A percentile compares a stretch with the other conserved stretches of the same genome.
Evolutionary conservation across 140 eudicot genomes (phyloP).

Genomic region (Senecio squalidus): DNA sequence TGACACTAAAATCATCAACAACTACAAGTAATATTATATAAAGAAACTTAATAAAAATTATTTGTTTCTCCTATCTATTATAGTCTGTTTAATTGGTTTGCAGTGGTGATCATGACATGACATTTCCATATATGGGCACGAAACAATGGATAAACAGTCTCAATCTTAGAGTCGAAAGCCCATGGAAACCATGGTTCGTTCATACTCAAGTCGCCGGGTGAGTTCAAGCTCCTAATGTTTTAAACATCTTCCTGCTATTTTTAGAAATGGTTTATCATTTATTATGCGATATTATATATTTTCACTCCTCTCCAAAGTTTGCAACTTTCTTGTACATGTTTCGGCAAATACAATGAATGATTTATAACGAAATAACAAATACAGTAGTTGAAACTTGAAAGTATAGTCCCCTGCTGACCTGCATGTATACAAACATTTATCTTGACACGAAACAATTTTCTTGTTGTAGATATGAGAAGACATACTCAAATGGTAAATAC

Average conservation of each 20-base stretch:
- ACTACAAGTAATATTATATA: too few relatives aligned
- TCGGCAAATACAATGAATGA: too few relatives aligned
- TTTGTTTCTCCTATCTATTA: not conserved
- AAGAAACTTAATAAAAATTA: too few relatives aligned
- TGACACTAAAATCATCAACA: too few relatives aligned
- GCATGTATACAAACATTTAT: not conserved
- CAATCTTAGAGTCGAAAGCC: slow-evolving; percentile 20
- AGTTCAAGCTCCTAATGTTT: not conserved
- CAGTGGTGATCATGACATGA: slow-evolving; percentile 52
- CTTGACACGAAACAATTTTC: not conserved
- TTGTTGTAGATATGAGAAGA: slow-evolving; percentile 36
- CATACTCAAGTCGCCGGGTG: slow-evolving; percentile 49
- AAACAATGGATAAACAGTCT: slow-evolving; percentile 34
- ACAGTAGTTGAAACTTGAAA: not conserved
- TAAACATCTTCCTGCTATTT: not conserved
- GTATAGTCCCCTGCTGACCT: too few relatives aligned
- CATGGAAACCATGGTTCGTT: slow-evolving; percentile 55
- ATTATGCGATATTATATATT: too few relatives aligned
- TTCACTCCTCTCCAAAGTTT: too few relatives aligned
- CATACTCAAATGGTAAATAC: slow-evolving; percentile 25
- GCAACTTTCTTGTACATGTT: too few relatives aligned
- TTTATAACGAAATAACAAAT: too few relatives aligned
- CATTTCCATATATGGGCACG: slow-evolving; percentile 34
- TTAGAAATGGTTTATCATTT: not conserved
- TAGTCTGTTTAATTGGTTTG: not conserved